Evolutionary conservation across 73 alveolate species (phyloP).

Genomic region (Stentor roeselii): DNA sequence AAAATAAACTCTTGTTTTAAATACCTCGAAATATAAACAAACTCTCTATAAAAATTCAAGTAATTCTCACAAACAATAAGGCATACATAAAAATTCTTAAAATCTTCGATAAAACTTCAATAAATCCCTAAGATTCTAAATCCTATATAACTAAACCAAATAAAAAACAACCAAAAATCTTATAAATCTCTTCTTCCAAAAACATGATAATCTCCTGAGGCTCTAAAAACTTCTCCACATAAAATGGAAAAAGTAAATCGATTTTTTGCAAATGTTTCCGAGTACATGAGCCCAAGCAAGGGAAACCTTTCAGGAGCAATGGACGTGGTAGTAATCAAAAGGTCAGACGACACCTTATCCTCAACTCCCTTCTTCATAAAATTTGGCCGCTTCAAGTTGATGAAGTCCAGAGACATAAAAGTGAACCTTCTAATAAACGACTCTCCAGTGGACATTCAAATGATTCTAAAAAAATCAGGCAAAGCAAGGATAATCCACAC

Average conservation of each 20-base stretch:
- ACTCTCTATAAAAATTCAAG: no score
- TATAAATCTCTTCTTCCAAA: no score
- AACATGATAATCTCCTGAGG: no score
- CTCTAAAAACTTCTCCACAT: no score
- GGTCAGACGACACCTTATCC: slow-evolving; percentile 74
- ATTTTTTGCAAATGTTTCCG: background rate
- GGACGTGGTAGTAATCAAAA: slow-evolving; percentile 86
- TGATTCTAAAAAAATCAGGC: slow-evolving; percentile 92
- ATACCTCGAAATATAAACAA: no score
- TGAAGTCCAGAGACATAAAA: slow-evolving; percentile 68
- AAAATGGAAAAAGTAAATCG: background rate
- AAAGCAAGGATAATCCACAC: slow-evolving; percentile 75
- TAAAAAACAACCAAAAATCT: no score
- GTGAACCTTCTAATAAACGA: slow-evolving; percentile 82
- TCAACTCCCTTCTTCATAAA: slow-evolving; percentile 91
- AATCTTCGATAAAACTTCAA: no score
- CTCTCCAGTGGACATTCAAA: slow-evolving; percentile 53
- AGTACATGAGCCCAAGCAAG: background rate
- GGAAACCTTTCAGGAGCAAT: slow-evolving; percentile 76
- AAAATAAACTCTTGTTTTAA: no score
- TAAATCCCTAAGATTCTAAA: no score
- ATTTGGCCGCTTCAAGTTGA: slow-evolving; percentile 83
- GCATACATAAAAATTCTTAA: no score
- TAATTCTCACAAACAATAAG: no score
- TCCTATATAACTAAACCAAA: no score